Evolutionary conservation across 371 early-diverging fungal genomes (phyloP), one percentile per base, ranked within the genome.

Genomic region (Saksenaea vasiformis): DNA sequence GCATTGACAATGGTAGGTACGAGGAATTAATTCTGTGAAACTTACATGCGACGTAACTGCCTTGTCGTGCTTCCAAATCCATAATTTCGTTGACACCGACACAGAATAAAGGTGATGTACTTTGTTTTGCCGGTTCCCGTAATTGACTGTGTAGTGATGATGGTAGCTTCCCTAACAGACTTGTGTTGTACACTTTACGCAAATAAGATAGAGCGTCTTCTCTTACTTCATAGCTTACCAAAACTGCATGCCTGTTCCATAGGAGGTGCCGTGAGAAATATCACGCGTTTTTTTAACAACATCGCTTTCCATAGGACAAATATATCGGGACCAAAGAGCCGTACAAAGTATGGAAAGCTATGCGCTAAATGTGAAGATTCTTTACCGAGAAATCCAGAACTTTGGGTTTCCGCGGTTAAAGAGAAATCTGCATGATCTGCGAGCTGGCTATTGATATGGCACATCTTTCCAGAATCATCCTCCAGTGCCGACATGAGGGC

Each of bases 241-340:
- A 74, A 78, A 28, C 82, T 69, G 60, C 85, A 85, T 4, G 74
- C 67, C 11, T 65, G 47, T 63, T 82, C 79, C 62, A 88, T 73
- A 15, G 85, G 85, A 0, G 85, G 77, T 17, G 67, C 59, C 39
- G 82, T 73, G 44, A 80, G 67, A 9, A 85, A 76, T 70, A 87
- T 62, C 35, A 88, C 84, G 15, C 85, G 75, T 54, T 85, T 83
- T 54, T 72, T 77, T 53, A 82, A 53, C 34, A 88, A 56, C 15
- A 81, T 82, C 1, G 86, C 84, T 47, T 85, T 86, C 88, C 88
- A 88, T 5, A 88, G 59, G 1, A 76, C 61, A 73, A 83, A 86
- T 58, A 86, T 62, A 35, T 79, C 68, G 11, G 85, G 85, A 0
- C 88, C 86, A 61, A 85, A 67, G 5, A 58, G 38, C 9, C 74